Evolutionary conservation across 2,329 filamentous ascomycete species (phyloP), one percentile per base, ranked within the genome.

Genomic region (Fusarium avenaceum): DNA sequence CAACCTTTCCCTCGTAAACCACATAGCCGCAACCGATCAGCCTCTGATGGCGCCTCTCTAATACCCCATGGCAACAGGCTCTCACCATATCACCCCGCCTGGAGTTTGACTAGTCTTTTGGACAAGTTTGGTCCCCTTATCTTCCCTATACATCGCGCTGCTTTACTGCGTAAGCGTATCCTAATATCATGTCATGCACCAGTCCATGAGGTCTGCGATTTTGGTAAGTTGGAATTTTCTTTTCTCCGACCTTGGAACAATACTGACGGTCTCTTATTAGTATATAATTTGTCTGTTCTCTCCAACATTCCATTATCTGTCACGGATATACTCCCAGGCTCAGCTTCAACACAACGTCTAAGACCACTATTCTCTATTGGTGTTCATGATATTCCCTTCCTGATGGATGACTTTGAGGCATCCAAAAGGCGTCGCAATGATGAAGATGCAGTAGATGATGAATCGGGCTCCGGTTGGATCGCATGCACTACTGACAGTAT

Each of bases 401-500:
- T 98, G 7, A 84, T 89, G 70, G 83, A 88, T 57, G 85, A 91
- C 66, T 84, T 84, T n/a, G 81, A 84, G 24, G 80, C 81, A 3
- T 79, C 79, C 47, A 82, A 81, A 75, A 77, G 76, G n/a, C 64
- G 70, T 9, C 75, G 78, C 33, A 74, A 72, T 42, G 77, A 80
- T 43, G 76, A 79, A 45, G 76, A 76, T 42, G 76, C 78, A 13
- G 74, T 79, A 17, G 78, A 80, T 35, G 85, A 83, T 24, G 84
- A 87, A 42, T 76, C 80, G 24, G 84, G 84, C 32, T 80, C 85
- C 15, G 92, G 94, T 39, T 99, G 94, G 94, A 90, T 97, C 61
- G 96, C 95, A 14, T 97, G 94, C 78, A 97, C 95, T 4, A 98
- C 95, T 3, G 96, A 99, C 80, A 95, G 92, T 75, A 96, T 99